phyloP scores from a whole-genome alignment of 108 stramenopile genomes.

The Fragilariopsis cylindrus region DNA sequence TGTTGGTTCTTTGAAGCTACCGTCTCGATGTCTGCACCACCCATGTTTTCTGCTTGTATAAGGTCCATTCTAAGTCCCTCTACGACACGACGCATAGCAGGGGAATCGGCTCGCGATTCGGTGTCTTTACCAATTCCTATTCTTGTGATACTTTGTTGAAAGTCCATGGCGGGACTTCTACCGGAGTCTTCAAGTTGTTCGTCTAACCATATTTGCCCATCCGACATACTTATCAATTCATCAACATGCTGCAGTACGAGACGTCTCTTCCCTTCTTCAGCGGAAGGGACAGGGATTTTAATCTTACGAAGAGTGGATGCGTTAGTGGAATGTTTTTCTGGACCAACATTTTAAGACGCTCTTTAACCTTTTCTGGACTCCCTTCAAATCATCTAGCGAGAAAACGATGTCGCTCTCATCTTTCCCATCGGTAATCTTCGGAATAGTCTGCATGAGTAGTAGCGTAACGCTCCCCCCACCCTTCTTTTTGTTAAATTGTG shows the following conservation, averaged over 20 bases:
- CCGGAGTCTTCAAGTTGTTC: conserved; percentile 46
- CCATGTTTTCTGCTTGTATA: conserved; percentile 74
- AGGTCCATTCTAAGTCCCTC: conserved; percentile 82
- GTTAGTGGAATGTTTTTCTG: conserved; percentile 78
- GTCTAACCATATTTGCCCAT: conserved; percentile 88
- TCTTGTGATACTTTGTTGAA: conserved; percentile 80
- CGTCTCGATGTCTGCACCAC: conserved; percentile 42
- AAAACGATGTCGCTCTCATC: conserved; percentile 46
- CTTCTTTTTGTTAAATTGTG: conserved; percentile 63
- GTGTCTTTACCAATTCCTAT: conserved; percentile 91
- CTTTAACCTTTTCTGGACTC: conserved; percentile 59
- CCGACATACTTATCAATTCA: conserved; percentile 90
- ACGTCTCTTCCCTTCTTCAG: conserved; percentile 60
- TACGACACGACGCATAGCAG: conserved; percentile 75
- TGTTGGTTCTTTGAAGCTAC: conserved; percentile 58
- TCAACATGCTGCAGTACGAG: conserved; percentile 83
- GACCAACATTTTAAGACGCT: conserved; percentile 65
- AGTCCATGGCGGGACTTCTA: conserved; percentile 77
- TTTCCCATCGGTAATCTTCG: conserved; percentile 28
- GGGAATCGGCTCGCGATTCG: conserved; percentile 81
- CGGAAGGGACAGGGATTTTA: conserved; percentile 77
- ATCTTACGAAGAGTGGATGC: conserved; percentile 79
- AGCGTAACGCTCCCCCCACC: conserved; percentile 87
- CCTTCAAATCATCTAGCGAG: conserved; percentile 60
- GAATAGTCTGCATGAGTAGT: conserved; percentile 63